A percentile compares a stretch with the other conserved stretches of the same genome.
Evolutionary conservation across 768 basidiomycete species (phyloP).

Genomic region (Lactarius sp.): DNA sequence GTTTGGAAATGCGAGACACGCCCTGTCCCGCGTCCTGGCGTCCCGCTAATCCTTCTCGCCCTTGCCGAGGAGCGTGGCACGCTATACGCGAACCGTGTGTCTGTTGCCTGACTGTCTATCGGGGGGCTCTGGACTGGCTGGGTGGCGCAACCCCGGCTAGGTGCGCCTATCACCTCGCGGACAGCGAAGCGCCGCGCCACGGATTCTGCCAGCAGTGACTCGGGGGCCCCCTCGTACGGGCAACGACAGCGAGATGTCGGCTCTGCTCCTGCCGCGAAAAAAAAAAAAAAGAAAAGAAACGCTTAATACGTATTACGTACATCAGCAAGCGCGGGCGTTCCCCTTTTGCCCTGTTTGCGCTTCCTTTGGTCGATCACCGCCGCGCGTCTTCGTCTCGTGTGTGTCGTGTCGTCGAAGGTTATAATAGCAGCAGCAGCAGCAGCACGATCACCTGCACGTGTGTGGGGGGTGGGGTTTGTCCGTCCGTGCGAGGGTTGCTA

Average conservation of each 20-base stretch:
- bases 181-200: conserved; percentile 12
- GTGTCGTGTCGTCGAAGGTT: neutral
- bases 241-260: neutral
- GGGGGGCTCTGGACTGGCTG: neutral
- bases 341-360: neutral
- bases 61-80: neutral
- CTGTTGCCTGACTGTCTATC: neutral
- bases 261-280: neutral
- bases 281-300: neutral
- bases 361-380: neutral
- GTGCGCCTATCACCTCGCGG: neutral
- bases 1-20: neutral
- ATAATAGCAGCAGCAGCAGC: neutral
- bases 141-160: neutral
- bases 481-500: neutral
- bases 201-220: neutral
- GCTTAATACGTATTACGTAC: neutral
- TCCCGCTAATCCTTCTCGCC: neutral
- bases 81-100: neutral
- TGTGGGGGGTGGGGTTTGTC: neutral
- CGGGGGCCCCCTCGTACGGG: neutral
- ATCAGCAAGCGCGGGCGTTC: neutral
- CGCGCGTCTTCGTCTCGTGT: neutral
- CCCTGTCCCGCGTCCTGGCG: neutral
- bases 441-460: neutral